Conservation (phyloP, 352 stramenopile species). For the Phytophthora citrophthora region DNA sequence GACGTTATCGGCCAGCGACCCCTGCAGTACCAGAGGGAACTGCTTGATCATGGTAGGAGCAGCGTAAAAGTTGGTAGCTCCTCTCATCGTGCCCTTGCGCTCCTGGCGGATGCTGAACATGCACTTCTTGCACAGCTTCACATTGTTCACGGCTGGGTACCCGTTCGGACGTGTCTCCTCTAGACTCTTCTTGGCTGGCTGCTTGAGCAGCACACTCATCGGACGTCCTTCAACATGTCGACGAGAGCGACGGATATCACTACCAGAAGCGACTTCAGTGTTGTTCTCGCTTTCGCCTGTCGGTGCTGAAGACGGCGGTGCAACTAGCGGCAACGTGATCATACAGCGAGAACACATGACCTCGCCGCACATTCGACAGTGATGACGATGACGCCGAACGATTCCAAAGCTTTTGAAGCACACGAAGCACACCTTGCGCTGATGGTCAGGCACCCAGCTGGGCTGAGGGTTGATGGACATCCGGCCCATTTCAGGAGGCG, state of each 20-base stretch:
- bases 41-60: slow-evolving; percentile 58
- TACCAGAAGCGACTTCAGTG: not conserved
- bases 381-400: slow-evolving; percentile 66
- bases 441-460: slow-evolving; percentile 65
- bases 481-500: slow-evolving; percentile 22
- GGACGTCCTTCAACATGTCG: slow-evolving; percentile 26
- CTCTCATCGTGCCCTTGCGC: slow-evolving; percentile 59
- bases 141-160: slow-evolving; percentile 65
- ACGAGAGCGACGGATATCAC: slow-evolving; percentile 13
- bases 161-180: slow-evolving; percentile 46
- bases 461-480: slow-evolving; percentile 43
- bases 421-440: slow-evolving; percentile 67
- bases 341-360: slow-evolving; percentile 77
- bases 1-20: slow-evolving; percentile 38
- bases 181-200: slow-evolving; percentile 51
- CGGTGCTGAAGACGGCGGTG: slow-evolving; percentile 37
- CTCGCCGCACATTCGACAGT: slow-evolving; percentile 82
- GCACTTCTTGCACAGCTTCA: slow-evolving; percentile 84
- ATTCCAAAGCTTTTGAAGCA: slow-evolving; percentile 78
- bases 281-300: slow-evolving; percentile 23
- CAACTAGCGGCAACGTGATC: slow-evolving; percentile 68
- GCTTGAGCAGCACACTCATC: slow-evolving; percentile 39
- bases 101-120: slow-evolving; percentile 71
- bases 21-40: slow-evolving; percentile 49
- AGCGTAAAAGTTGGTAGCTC: slow-evolving; percentile 54